Base-by-base conservation (phyloP, 345 rosid species). In the Raphanus raphanistrum region DNA sequence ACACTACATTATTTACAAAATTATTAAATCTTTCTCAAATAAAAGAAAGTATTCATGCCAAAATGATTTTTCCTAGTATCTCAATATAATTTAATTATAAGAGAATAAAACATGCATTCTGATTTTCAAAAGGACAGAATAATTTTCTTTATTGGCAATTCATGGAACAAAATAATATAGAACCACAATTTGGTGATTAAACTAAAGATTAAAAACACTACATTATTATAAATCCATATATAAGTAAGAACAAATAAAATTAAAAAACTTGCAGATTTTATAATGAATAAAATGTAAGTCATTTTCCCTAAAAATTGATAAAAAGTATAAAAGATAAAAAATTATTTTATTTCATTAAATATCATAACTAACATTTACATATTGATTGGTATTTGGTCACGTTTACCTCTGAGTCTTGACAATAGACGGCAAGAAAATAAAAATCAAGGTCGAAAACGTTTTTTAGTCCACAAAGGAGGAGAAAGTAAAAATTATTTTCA, bases 361-460 rank as follows among this genome's bases (percentile, higher is more conserved):
- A 52, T 70, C 16, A 17, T 55, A 12, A 27, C 27, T 16, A 65
- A 26, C 68, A 35, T 27, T 29, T 74, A 55, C 68, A n/a, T 28
- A 64, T 52, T 62, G 36, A 15, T 13, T 52, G 61, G 2, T 25
- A 9, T 57, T 57, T 57, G n/a, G 64, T n/a, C 70, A 63, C 35
- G 13, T 32, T 32, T 52, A 45, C 31, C 60, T 16, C 43, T 64
- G 33, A 65, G 29, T 38, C 41, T 13, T 7, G 59, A 67, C 11
- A 77, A 70, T 50, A 2, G 68, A n/a, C 31, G 64, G 52, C 79
- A 45, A 68, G 17, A 61, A 61, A n/a, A 50, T 50, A 71, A 63
- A 26, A 71, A 41, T 5, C 50, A 26, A 35, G 41, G 57, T 63
- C 25, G 55, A 27, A 33, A 50, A 62, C 48, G 8, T 10, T 33